Evolutionary conservation across 371 early-diverging fungal species (phyloP).

Genomic region (Polyrhizophydium stewartii): DNA sequence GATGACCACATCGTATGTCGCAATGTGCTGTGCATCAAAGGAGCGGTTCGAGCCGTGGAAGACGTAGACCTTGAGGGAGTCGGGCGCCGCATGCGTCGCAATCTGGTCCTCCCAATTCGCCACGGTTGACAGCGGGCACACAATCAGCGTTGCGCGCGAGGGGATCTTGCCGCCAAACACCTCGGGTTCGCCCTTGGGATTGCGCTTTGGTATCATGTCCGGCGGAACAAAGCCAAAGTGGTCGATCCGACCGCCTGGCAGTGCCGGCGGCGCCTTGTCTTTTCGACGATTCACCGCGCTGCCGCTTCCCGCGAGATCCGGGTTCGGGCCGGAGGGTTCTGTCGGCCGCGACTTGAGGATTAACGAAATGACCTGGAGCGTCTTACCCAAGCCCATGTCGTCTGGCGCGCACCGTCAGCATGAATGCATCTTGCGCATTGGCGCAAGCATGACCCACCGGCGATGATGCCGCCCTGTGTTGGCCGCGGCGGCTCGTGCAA

Average conservation of each 20-base stretch:
- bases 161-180: conserved; percentile 9
- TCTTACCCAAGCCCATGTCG: conserved; percentile 65
- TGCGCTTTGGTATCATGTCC: background rate
- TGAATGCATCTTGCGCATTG: background rate
- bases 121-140: conserved; percentile 62
- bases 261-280: background rate
- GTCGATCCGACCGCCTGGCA: background rate
- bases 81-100: conserved; percentile 35
- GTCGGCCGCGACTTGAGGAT: conserved; percentile 40
- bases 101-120: conserved; percentile 69
- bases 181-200: background rate
- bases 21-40: conserved; percentile 4
- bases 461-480: conserved; percentile 39
- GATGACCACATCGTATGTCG: conserved; percentile 42
- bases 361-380: conserved; percentile 54
- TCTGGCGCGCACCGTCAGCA: conserved; percentile 12
- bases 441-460: conserved; percentile 14
- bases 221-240: background rate
- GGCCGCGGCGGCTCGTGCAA: conserved; percentile 29
- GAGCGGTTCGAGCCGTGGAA: conserved; percentile 50
- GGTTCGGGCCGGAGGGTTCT: no score
- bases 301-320: no score
- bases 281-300: background rate
- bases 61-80: conserved; percentile 42
- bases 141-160: conserved; percentile 50